Evolutionary conservation across 148 eudicot genomes (phyloP).

Genomic region (Salicornia ramosissima): DNA sequence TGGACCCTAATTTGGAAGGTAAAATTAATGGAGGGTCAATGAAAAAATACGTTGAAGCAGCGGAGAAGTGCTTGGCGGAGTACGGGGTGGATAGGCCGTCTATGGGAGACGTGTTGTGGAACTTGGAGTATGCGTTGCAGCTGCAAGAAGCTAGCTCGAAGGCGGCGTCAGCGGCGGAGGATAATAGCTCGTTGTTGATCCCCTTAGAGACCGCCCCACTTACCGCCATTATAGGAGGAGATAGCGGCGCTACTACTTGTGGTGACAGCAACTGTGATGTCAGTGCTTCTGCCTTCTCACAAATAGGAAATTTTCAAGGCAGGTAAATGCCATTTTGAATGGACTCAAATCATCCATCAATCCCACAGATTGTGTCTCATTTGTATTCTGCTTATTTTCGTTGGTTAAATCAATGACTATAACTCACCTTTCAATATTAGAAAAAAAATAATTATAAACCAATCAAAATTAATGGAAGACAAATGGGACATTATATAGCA

Average conservation of each 20-base stretch:
- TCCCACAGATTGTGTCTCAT: too few species aligned
- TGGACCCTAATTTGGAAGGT: slow-evolving; percentile 47
- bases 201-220: slow-evolving; percentile 31
- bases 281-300: slow-evolving; percentile 40
- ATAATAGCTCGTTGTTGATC: slow-evolving; percentile 34
- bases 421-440: too few species aligned
- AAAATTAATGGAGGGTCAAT: slow-evolving; percentile 34
- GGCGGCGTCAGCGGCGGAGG: slow-evolving; percentile 32
- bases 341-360: too few species aligned
- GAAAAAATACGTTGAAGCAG: slow-evolving; percentile 53
- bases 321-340: too few species aligned
- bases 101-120: slow-evolving; percentile 69
- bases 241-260: slow-evolving; percentile 15
- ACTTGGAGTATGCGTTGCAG: slow-evolving; percentile 60
- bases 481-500: too few species aligned
- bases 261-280: slow-evolving; percentile 39
- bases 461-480: too few species aligned
- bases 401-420: too few species aligned
- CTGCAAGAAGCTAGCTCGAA: slow-evolving; percentile 47
- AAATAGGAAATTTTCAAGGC: slow-evolving; percentile 41
- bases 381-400: too few species aligned
- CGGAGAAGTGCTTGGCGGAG: slow-evolving; percentile 65
- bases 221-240: slow-evolving; percentile 3
- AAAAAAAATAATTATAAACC: too few species aligned
- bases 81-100: slow-evolving; percentile 64